These are phyloP conservation scores for Pycnococcus provasolii DNA, from an alignment of 139 green algal genomes.

Conservation along the genomic window DNA sequence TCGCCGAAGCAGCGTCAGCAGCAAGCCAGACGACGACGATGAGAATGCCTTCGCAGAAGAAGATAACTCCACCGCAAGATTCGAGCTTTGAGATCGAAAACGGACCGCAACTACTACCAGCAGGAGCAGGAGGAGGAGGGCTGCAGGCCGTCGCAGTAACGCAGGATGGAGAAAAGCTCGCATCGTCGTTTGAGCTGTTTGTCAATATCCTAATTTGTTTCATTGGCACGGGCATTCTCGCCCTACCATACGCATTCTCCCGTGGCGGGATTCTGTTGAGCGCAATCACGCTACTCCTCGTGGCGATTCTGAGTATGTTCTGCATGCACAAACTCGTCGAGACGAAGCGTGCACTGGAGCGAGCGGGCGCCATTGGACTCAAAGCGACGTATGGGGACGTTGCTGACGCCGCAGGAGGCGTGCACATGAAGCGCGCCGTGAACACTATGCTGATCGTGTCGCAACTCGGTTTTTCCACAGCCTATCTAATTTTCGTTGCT, in stretches of 20 bases:
- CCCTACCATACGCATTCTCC: slow-evolving; percentile 42
- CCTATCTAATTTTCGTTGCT: slow-evolving; percentile 48
- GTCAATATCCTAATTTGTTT: slow-evolving; percentile 48
- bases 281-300: slow-evolving; percentile 16
- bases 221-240: slow-evolving; percentile 43
- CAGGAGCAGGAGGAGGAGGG: too few relatives aligned
- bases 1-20: too few relatives aligned
- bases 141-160: too few relatives aligned
- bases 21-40: too few relatives aligned
- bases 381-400: not conserved
- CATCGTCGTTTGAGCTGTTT: slow-evolving; percentile 1
- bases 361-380: too few relatives aligned
- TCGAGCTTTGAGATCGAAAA: too few relatives aligned
- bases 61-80: too few relatives aligned
- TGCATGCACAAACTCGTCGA: slow-evolving; percentile 46
- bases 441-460: slow-evolving; percentile 38
- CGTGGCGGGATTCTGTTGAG: slow-evolving; percentile 30
- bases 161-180: too few relatives aligned
- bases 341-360: not conserved
- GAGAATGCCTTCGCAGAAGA: too few relatives aligned
- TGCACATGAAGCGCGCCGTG: not conserved
- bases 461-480: slow-evolving; percentile 43
- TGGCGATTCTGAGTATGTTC: slow-evolving; percentile 30
- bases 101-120: too few relatives aligned
- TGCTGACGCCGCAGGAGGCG: not conserved